Conservation (phyloP, 352 stramenopile species). For the Globisporangium abappressorium region DNA sequence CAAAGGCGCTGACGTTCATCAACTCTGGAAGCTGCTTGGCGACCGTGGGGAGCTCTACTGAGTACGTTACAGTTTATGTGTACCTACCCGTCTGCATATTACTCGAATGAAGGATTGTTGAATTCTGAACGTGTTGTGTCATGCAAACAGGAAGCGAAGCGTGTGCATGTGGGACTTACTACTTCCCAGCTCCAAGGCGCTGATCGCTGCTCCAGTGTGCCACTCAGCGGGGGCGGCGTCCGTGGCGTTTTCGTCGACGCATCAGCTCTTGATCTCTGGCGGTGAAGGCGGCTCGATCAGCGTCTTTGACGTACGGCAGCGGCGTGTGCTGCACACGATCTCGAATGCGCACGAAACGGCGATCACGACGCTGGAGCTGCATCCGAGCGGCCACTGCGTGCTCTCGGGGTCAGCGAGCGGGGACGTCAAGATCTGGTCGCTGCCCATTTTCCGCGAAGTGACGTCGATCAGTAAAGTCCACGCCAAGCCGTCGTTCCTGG, state of each 20-base stretch:
- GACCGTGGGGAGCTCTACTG: conserved; percentile 67
- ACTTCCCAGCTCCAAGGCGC: conserved; percentile 63
- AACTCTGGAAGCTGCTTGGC: conserved; percentile 78
- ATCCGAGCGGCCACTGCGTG: conserved; percentile 77
- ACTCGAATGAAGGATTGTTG: too few relatives aligned
- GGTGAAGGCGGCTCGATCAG: conserved; percentile 74
- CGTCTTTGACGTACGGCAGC: conserved; percentile 85
- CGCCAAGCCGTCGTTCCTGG: conserved; percentile 76
- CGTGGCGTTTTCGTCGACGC: conserved; percentile 69
- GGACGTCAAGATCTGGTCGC: conserved; percentile 87
- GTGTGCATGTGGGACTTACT: conserved; percentile 86
- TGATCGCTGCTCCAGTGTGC: conserved; percentile 64
- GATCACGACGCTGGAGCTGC: conserved; percentile 78
- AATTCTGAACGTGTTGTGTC: too few relatives aligned
- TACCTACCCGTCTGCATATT: too few relatives aligned
- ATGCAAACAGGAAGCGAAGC: conserved; percentile 57
- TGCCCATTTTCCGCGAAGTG: conserved; percentile 84
- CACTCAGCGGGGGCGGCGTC: conserved; percentile 75
- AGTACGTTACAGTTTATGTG: conserved; percentile 37
- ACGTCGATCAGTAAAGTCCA: conserved; percentile 69
- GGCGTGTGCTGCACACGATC: conserved; percentile 82
- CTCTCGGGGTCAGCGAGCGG: conserved; percentile 79
- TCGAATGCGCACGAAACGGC: conserved; percentile 81
- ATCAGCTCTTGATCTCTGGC: conserved; percentile 83
- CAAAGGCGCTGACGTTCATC: conserved; percentile 70